Conservation (phyloP, 495 filamentous ascomycete genomes). For the Clohesyomyces aquaticus region DNA sequence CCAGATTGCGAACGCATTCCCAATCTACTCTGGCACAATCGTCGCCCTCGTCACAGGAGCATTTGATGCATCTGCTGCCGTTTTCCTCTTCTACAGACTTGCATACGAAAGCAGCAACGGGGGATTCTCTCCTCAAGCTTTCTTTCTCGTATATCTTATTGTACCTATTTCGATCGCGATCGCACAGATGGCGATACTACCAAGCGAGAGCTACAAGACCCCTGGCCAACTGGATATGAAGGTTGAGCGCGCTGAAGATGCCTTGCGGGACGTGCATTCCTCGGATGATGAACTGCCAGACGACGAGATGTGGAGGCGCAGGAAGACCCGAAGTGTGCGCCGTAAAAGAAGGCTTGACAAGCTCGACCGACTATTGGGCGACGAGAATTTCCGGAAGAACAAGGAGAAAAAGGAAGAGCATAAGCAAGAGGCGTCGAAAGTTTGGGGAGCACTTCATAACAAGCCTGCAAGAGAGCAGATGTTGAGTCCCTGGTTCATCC, state of each 20-base stretch:
- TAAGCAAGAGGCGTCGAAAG: slow-evolving; percentile 63
- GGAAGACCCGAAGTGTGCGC: slow-evolving; percentile 61
- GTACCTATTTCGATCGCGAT: slow-evolving; percentile 71
- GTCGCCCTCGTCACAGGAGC: slow-evolving; percentile 82
- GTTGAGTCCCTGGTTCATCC: slow-evolving; percentile 77
- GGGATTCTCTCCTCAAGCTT: slow-evolving; percentile 64
- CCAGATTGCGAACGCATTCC: slow-evolving; percentile 88
- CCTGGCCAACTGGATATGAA: slow-evolving; percentile 75
- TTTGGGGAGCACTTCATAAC: slow-evolving; percentile 88
- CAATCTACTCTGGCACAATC: slow-evolving; percentile 78
- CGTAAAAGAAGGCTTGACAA: slow-evolving; percentile 69
- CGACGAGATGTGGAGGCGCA: slow-evolving; percentile 26
- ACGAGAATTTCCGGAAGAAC: slow-evolving; percentile 57
- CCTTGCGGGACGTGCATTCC: slow-evolving; percentile 46
- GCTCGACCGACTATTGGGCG: slow-evolving; percentile 70
- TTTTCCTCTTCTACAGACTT: slow-evolving; percentile 83
- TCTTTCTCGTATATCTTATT: slow-evolving; percentile 77
- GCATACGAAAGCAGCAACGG: slow-evolving; percentile 66
- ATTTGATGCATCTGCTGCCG: slow-evolving; percentile 82
- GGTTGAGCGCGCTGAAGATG: slow-evolving; percentile 58
- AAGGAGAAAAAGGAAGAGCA: slow-evolving; percentile 59
- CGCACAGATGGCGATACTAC: slow-evolving; percentile 74
- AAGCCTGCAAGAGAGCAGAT: slow-evolving; percentile 74
- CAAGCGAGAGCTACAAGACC: slow-evolving; percentile 80
- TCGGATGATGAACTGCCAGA: slow-evolving; percentile 49